Percentiles rank a stretch among this genome's conserved stretches.
phyloP scores from a whole-genome alignment of 2,329 filamentous ascomycete species.

The Monosporascus sp. region DNA sequence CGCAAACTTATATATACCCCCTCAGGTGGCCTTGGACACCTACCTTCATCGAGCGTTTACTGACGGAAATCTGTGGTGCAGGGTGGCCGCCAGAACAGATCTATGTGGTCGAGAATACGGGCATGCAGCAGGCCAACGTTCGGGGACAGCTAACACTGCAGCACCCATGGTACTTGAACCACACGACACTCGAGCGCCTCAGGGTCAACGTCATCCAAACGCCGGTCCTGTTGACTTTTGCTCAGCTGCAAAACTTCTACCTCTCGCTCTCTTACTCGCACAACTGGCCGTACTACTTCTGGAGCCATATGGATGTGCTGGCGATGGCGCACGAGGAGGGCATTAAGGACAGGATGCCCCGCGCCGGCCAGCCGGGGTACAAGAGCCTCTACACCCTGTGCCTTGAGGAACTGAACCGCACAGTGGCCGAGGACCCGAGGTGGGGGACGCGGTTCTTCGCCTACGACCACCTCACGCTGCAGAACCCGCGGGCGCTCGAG shows the following conservation, averaged over 20 bases:
- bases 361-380: slow-evolving; percentile 31
- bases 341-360: slow-evolving; percentile 25
- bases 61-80: not conserved
- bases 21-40: too few species aligned
- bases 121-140: slow-evolving; percentile 48
- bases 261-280: slow-evolving; percentile 38
- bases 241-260: slow-evolving; percentile 52
- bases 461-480: slow-evolving; percentile 53
- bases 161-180: slow-evolving; percentile 53
- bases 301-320: slow-evolving; percentile 52
- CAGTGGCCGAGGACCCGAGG: slow-evolving; percentile 25
- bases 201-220: slow-evolving; percentile 47
- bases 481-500: slow-evolving; percentile 48
- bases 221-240: slow-evolving; percentile 47
- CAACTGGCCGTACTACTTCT: slow-evolving; percentile 47
- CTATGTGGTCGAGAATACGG: slow-evolving; percentile 55
- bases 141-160: slow-evolving; percentile 42
- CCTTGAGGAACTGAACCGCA: slow-evolving; percentile 29
- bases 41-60: not conserved
- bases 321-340: slow-evolving; percentile 39
- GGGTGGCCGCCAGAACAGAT: slow-evolving; percentile 53
- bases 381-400: slow-evolving; percentile 37
- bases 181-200: slow-evolving; percentile 42
- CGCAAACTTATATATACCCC: too few species aligned
- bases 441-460: slow-evolving; percentile 54